Percentiles rank a stretch among this genome's conserved stretches.
phyloP scores from a whole-genome alignment of 2,329 filamentous ascomycete genomes.

The Lizonia empirigonia region DNA sequence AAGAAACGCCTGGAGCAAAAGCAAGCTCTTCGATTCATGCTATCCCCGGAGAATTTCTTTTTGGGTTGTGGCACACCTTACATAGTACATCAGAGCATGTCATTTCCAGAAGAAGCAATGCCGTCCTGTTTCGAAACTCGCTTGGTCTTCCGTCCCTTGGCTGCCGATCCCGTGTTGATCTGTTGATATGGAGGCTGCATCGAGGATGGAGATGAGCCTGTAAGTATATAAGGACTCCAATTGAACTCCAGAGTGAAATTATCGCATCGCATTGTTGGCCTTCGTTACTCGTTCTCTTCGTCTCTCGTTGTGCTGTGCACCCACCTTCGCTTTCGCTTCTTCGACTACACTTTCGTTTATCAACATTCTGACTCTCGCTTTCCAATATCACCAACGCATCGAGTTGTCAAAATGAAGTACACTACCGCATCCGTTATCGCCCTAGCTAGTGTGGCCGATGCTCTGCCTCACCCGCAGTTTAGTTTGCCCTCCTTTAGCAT shows the following conservation, averaged over 20 bases:
- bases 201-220: not conserved
- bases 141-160: not conserved
- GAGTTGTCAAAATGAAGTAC: slow-evolving; percentile 33
- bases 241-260: not conserved
- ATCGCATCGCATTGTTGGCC: slow-evolving; percentile 12
- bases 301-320: slow-evolving; percentile 30
- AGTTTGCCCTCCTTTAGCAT: slow-evolving; percentile 17
- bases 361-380: slow-evolving; percentile 2
- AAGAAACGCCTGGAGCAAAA: slow-evolving; percentile 1
- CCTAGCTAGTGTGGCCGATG: slow-evolving; percentile 29
- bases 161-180: not conserved
- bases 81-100: slow-evolving; percentile 3
- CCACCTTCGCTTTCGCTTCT: slow-evolving; percentile 19
- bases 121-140: slow-evolving; percentile 19
- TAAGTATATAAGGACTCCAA: slow-evolving; percentile 1
- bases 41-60: not conserved
- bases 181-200: not conserved
- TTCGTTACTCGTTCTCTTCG: slow-evolving; percentile 16
- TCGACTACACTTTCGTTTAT: slow-evolving; percentile 1
- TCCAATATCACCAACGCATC: not conserved
- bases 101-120: slow-evolving; percentile 16
- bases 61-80: not conserved
- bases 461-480: slow-evolving; percentile 30
- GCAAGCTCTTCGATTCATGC: not conserved
- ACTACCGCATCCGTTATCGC: slow-evolving; percentile 22